These are phyloP conservation scores for Candida qinlingensis DNA, from an alignment of 805 yeast genomes.

Conservation along the genomic window DNA sequence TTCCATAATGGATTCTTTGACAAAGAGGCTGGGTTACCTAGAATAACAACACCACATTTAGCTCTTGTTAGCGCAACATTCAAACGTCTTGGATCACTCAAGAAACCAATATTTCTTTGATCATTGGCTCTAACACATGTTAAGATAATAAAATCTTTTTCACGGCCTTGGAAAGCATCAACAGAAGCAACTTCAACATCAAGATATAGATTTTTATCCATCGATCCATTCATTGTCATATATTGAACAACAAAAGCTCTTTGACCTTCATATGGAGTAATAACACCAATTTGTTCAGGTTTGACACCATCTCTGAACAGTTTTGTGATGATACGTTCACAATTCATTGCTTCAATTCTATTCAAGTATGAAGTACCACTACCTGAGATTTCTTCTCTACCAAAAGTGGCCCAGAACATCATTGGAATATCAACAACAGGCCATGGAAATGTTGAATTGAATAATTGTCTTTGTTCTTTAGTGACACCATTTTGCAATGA, in stretches of 20 bases:
- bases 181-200: constrained; percentile 88
- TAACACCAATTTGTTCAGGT: constrained; percentile 83
- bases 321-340: constrained; percentile 70
- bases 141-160: constrained; percentile 72
- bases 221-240: constrained; percentile 65
- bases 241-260: constrained; percentile 75
- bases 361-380: constrained; percentile 80
- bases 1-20: constrained; percentile 74
- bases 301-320: constrained; percentile 71
- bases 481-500: constrained; percentile 89
- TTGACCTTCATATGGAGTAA: constrained; percentile 95
- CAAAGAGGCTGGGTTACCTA: constrained; percentile 82
- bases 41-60: constrained; percentile 67
- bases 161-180: constrained; percentile 94
- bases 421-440: constrained; percentile 79
- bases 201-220: constrained; percentile 58
- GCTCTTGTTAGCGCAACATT: constrained; percentile 91
- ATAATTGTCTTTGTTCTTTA: constrained; percentile 56
- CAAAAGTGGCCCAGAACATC: constrained; percentile 93
- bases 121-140: constrained; percentile 82
- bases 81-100: constrained; percentile 78
- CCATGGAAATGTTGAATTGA: constrained; percentile 77
- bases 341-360: constrained; percentile 84
- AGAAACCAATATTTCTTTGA: constrained; percentile 70
- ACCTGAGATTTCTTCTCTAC: constrained; percentile 81